Evolutionary conservation across 1,284 basidiomycete species (phyloP).

Genomic region (Apiotrichum domesticum): DNA sequence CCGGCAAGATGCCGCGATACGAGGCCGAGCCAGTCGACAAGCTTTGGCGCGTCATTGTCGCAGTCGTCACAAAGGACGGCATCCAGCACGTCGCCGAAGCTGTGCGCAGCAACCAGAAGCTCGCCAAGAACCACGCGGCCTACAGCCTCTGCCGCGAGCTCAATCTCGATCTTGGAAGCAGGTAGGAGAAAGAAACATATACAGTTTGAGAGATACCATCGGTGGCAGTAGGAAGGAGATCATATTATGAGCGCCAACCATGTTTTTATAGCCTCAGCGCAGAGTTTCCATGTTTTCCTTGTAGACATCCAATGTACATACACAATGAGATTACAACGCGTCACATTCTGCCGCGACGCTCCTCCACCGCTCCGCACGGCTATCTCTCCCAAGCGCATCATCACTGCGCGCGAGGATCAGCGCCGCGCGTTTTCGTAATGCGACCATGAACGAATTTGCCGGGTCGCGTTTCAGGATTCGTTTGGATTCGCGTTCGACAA

Average conservation of each 20-base stretch:
- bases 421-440: slow-evolving; percentile 19
- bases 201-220: too few relatives aligned
- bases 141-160: slow-evolving; percentile 28
- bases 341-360: slow-evolving; percentile 7
- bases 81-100: slow-evolving; percentile 18
- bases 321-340: not conserved
- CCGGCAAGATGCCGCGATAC: too few relatives aligned
- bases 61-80: slow-evolving; percentile 3
- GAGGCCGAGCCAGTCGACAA: not conserved
- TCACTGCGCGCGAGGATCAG: slow-evolving; percentile 22
- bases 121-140: slow-evolving; percentile 29
- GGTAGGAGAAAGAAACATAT: too few relatives aligned
- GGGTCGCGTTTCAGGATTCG: not conserved
- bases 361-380: slow-evolving; percentile 20
- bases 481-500: slow-evolving; percentile 22
- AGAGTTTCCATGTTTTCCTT: not conserved
- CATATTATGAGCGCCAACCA: too few relatives aligned
- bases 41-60: slow-evolving; percentile 3
- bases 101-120: slow-evolving; percentile 26
- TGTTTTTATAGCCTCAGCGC: too few relatives aligned
- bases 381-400: slow-evolving; percentile 23
- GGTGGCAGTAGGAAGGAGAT: too few relatives aligned
- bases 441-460: not conserved
- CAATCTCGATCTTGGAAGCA: slow-evolving; percentile 2
- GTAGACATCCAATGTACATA: not conserved